Evolutionary conservation across 495 filamentous ascomycete species (phyloP).

Genomic region (Penicillium desertorum): DNA sequence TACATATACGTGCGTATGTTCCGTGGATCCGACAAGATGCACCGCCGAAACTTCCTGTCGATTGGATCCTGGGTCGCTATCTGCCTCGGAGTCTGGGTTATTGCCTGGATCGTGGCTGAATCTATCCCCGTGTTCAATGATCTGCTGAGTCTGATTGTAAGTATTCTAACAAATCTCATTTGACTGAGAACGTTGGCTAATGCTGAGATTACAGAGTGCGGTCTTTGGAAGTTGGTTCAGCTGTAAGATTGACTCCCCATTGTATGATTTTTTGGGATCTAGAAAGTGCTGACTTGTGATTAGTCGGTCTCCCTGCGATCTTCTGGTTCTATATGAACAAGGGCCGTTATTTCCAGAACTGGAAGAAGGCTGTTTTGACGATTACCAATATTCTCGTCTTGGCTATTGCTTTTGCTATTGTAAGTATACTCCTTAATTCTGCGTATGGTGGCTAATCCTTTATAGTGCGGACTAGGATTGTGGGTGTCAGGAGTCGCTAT

Average conservation of each 20-base stretch:
- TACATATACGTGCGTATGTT: constrained; percentile 67
- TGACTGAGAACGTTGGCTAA: constrained; percentile 9
- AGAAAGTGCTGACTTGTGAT: constrained; percentile 4
- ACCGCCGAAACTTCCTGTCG: constrained; percentile 49
- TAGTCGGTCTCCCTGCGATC: constrained; percentile 40
- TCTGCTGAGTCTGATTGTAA: constrained; percentile 54
- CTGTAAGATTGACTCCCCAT: constrained; percentile 23
- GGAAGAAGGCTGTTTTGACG: constrained; percentile 34
- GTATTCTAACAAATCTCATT: constrained; percentile 4
- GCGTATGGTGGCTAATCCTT: constrained; percentile 5
- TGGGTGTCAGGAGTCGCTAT: constrained; percentile 43
- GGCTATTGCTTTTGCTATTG: constrained; percentile 37
- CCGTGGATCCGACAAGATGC: constrained; percentile 55
- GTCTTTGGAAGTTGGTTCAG: constrained; percentile 46
- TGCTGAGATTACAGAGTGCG: constrained; percentile 26
- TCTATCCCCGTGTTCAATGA: constrained; percentile 72
- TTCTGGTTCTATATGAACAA: constrained; percentile 46
- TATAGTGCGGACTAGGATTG: constrained; percentile 42
- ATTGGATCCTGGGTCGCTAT: constrained; percentile 58
- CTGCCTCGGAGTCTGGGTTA: constrained; percentile 53
- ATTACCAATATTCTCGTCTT: constrained; percentile 36
- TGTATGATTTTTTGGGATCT: background rate
- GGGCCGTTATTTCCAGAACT: constrained; percentile 32
- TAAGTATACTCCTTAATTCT: constrained; percentile 18
- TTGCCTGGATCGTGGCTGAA: constrained; percentile 71